phyloP scores from a whole-genome alignment of 129 eudicot species.

The Escallonia rubra region DNA sequence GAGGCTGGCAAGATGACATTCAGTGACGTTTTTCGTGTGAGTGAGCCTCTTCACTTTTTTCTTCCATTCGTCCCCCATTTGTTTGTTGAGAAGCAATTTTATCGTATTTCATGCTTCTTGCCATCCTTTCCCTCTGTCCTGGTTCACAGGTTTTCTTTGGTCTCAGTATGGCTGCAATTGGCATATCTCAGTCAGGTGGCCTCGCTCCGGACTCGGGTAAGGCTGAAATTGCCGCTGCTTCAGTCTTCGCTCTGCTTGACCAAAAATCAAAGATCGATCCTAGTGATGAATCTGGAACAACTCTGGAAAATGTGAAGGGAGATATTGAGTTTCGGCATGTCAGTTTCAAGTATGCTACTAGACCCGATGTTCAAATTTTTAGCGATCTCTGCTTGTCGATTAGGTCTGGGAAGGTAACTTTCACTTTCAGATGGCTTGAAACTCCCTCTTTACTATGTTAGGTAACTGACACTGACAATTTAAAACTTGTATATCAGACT shows the following conservation, averaged over 20 bases:
- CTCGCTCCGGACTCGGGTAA: constrained; percentile 28
- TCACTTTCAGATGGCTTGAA: no score
- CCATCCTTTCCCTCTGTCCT: background rate
- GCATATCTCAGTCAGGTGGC: constrained; percentile 29
- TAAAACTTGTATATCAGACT: constrained; percentile 16
- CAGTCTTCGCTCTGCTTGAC: constrained; percentile 34
- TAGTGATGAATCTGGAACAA: constrained; percentile 23
- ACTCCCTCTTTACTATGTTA: no score
- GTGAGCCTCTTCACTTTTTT: constrained; percentile 9
- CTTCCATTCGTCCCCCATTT: background rate
- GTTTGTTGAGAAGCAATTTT: background rate
- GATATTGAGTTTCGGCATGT: constrained; percentile 22
- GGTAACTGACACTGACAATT: no score
- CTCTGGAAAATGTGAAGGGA: constrained; percentile 25
- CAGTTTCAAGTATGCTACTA: constrained; percentile 31
- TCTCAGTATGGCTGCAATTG: constrained; percentile 27
- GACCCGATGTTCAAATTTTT: constrained; percentile 31
- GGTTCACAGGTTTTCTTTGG: constrained; percentile 31
- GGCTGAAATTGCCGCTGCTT: constrained; percentile 26
- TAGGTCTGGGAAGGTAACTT: constrained; percentile 28
- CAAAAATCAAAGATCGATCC: constrained; percentile 24
- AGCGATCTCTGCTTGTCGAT: constrained; percentile 23
- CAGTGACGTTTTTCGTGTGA: constrained; percentile 34
- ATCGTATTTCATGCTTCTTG: background rate
- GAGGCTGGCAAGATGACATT: constrained; percentile 32